Base-by-base conservation (phyloP, 345 rosid genomes). In the Gossypium raimondii region DNA sequence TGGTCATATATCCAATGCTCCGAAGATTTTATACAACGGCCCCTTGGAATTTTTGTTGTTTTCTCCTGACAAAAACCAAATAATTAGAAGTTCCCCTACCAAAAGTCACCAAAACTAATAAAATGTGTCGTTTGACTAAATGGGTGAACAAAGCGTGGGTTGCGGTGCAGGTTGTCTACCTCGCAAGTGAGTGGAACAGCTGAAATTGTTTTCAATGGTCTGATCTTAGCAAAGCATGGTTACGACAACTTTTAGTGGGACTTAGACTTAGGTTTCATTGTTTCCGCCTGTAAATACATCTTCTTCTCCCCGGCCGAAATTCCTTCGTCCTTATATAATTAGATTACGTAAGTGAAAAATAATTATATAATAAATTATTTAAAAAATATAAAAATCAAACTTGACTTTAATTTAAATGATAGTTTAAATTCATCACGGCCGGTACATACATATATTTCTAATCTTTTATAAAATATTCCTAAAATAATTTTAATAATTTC, bases 121-220 rank as follows among this genome's bases (percentile, higher is more conserved):
- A 18, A 55, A 11, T 65, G 18, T 65, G 20, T 17, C 8, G 3
- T 69, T 78, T 66, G 80, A 78, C 73, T 67, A 47, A 20, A 55
- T 25, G 56, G 62, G 38, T 58, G 55, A 66, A 20, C 17, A 53
- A 56, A 29, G 55, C 27, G 47, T 73, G 73, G 20, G 25, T 11
- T 3, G 6, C 2, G 53, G 18, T 11, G 61, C 45, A 20, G 62
- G 7, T 58, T 73, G 77, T 50, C 70, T 51, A 25, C 70, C 74
- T 60, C 63, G 58, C n/a, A 67, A 24, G 10, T 29, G 44, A 38
- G 18, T 62, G 62, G 10, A 18, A 34, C 41, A 3, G 41, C 41
- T 34, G 7, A 34, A 34, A n/a, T 34, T 7, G 29, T 48, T 52
- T 38, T 47, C 27, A 43, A 16, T 73, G 70, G 73, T 78, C 70